A percentile compares a stretch with the other conserved stretches of the same genome.
These are phyloP conservation scores for Yamagishiella unicocca DNA, from an alignment of 139 green algal genomes.

Conservation along the genomic window DNA sequence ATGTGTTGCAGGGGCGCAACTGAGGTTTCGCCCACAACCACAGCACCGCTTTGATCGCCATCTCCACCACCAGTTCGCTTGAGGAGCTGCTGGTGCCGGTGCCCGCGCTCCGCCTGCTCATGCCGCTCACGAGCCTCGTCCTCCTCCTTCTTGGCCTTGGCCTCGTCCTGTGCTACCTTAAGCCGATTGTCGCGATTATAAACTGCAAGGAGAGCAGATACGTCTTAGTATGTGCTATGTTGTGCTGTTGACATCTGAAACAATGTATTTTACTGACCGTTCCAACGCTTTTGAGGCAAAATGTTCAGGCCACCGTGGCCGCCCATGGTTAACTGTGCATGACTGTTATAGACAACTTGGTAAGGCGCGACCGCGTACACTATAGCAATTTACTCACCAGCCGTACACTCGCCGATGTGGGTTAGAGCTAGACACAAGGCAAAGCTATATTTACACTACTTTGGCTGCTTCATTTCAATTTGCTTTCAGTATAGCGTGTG, in stretches of 20 bases:
- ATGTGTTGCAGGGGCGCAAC: slow-evolving; percentile 65
- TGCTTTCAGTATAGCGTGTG: too few relatives aligned
- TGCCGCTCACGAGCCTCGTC: slow-evolving; percentile 46
- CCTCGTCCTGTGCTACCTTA: slow-evolving; percentile 70
- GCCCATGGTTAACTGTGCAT: too few relatives aligned
- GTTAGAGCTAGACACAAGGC: too few relatives aligned
- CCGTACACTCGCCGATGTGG: too few relatives aligned
- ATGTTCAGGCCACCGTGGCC: slow-evolving; percentile 98
- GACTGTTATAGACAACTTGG: too few relatives aligned
- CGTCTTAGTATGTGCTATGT: not conserved
- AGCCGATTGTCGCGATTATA: slow-evolving; percentile 90
- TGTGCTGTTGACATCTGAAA: not conserved
- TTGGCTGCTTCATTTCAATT: too few relatives aligned
- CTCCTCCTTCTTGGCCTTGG: slow-evolving; percentile 55
- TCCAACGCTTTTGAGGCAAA: slow-evolving; percentile 95
- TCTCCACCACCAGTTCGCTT: slow-evolving; percentile 18
- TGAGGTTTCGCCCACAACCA: slow-evolving; percentile 5
- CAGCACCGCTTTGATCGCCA: not conserved
- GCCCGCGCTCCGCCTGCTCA: slow-evolving; percentile 71
- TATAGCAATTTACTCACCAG: too few relatives aligned
- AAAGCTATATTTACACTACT: too few relatives aligned
- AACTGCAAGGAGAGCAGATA: slow-evolving; percentile 66
- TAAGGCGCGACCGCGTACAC: too few relatives aligned
- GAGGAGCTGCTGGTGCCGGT: slow-evolving; percentile 66
- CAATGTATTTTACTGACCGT: slow-evolving; percentile 75